These are phyloP conservation scores for Euphorbia pulcherrima DNA, from an alignment of 345 rosid genomes.

Conservation along the genomic window DNA sequence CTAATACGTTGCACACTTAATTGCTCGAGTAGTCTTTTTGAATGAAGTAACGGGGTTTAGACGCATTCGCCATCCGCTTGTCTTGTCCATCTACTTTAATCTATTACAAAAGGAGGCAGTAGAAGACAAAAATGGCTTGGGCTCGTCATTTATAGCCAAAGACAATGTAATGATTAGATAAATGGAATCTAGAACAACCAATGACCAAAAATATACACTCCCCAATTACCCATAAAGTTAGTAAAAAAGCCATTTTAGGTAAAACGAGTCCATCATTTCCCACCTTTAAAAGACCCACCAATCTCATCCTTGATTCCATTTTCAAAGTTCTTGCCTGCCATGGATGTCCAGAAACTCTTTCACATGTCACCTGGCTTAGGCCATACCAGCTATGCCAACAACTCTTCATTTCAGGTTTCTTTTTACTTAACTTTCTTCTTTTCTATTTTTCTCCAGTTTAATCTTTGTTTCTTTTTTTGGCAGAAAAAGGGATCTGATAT, in stretches of 20 bases:
- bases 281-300: not conserved
- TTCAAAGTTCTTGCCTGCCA: not conserved
- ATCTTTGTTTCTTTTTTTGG: not conserved
- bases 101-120: no score
- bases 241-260: not conserved
- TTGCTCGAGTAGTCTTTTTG: no score
- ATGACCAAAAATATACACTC: not conserved
- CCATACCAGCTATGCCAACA: slow-evolving; percentile 64
- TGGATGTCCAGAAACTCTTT: slow-evolving; percentile 36
- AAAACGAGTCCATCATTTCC: not conserved
- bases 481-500: slow-evolving; percentile 70
- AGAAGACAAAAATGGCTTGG: no score
- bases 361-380: slow-evolving; percentile 57
- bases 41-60: no score
- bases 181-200: not conserved
- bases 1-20: no score
- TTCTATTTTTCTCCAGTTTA: no score
- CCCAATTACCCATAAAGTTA: not conserved
- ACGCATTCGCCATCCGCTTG: no score
- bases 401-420: slow-evolving; percentile 68
- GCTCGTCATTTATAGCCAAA: no score
- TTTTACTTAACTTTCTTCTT: no score
- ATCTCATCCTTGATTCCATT: not conserved
- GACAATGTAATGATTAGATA: not conserved
- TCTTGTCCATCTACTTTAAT: no score